Evolutionary conservation across 23 red algal genomes (phyloP), one percentile per base, ranked within the genome.

Genomic region (Gracilaria vermiculophylla): DNA sequence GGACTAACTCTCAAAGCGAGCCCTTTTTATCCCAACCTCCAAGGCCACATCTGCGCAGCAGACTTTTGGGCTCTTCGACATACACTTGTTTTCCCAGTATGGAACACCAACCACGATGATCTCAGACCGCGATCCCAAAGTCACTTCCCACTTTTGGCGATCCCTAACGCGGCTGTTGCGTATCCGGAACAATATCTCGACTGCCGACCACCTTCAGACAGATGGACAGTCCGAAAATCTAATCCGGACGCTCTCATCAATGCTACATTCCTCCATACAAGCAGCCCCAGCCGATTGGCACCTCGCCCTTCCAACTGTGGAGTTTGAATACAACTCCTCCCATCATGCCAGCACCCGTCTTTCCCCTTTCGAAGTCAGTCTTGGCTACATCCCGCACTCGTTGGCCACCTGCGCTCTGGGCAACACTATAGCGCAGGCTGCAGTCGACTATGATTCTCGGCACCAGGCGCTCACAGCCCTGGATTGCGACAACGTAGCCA

Each of bases 211-310:
- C 67, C 27, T 0, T 24, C 34, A 77, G 51, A 87, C 47, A 5
- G 83, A 75, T 76, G 67, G 67, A 1, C 83, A 87, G 47, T 87
- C 83, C 31, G 70, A 87, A 35, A 87, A 87, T 2, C 31, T 76
- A 0, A 87, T 87, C 32, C 40, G 67, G 0, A 62, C 33, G 1
- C 31, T 87, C 0, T 87, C 83, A 16, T 16, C 0, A n/a, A 87
- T 87, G 83, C 32, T 87, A 3, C 33, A 48, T 14, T 9, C 49
- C 31, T 75, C 40, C 42, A 2, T 76, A n/a, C n/a, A n/a, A n/a
- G n/a, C n/a, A n/a, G n/a, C n/a, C n/a, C n/a, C n/a, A n/a, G n/a
- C n/a, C n/a, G n/a, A n/a, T n/a, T n/a, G n/a, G n/a, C n/a, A n/a
- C 33, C 33, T 21, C 5, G 17, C 61, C 11, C 67, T 87, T 16